Base-by-base conservation (phyloP, 1,284 basidiomycete genomes). In the Ceratobasidium sp. region DNA sequence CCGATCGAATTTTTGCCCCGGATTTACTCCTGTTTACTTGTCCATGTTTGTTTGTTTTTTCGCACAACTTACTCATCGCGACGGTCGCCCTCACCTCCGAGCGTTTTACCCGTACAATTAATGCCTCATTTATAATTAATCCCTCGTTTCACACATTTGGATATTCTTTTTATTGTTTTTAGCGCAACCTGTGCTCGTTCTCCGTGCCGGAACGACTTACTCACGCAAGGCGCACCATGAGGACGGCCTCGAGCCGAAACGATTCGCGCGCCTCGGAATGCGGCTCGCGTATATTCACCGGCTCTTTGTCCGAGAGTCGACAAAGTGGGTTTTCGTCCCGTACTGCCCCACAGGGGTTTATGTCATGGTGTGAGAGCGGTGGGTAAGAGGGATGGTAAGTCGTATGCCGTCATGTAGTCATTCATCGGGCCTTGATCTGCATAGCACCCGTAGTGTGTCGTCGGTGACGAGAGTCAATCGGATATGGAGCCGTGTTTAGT, bases 1-100 rank as follows among this genome's bases (percentile, higher is more conserved):
- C 28, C 52, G 52, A 55, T 32, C 28, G 52, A 55, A 55, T 55
- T 55, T 55, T 55, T 14, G 6, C 52, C 52, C 52, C 52, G 52
- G 28, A 14, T 32, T 30, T 12, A 55, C 30, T 55, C 30, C 26
- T 55, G 26, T 34, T 55, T 55, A 18, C 28, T 55, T 55, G 30
- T 55, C 23, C 10, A 30, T 55, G 14, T 55, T 55, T 55, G 30
- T 30, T 55, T 34, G 28, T 14, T 30, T 34, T 26, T 14, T 55
- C 30, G 1, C 9, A 5, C 16, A 6, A 32, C 4, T 30, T 30
- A 30, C 14, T 39, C 36, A 14, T 39, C 36, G 6, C 5, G 36
- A 14, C 14, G 36, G 36, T 50, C 48, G 21, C 23, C 23, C 26
- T 55, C 52, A 30, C 28, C 28, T 55, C 28, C 52, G 5, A 52